Evolutionary conservation across 2,329 filamentous ascomycete genomes (phyloP), one percentile per base, ranked within the genome.

Genomic region (Paecilomyces variotii): DNA sequence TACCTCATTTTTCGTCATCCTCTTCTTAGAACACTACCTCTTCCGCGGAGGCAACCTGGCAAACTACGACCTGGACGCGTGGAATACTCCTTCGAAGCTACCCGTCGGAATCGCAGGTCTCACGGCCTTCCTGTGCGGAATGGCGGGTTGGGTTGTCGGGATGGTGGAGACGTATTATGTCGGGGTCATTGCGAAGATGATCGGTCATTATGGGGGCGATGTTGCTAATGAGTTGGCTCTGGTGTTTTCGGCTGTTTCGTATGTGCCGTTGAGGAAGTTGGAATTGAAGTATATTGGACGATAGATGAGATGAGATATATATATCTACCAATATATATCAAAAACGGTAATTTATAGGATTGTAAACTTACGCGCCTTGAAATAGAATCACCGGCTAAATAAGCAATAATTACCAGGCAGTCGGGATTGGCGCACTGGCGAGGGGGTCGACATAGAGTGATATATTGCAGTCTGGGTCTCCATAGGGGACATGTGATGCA

Each of bases 81-180:
- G 79, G 78, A 77, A 82, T 59, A 72, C 73, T 50, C 78, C 78
- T 0, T 60, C 61, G 3, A 68, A 69, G 26, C 65, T 82, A 62
- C 80, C 80, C 0, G 49, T 77, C 12, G 80, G 79, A 5, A 65
- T 76, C 39, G 80, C 70, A 1, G 80, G 75, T 2, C 64, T 74
- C 0, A 59, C 71, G 3, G 78, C 80, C 0, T 82, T 82, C 61
- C 65, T 74, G 0, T 67, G 75, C 1, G 79, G 79, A 1, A 68
- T 78, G 6, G 75, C 72, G 6, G 79, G 76, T 24, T 83, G 81
- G 72, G 73, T 82, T 25, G 72, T 85, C 65, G 84, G 83, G 1
- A 86, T 86, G 83, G 77, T 76, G 53, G 79, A 84, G 70, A 83
- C 80, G 0, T 84, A 80, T 78, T 83, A 79, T 63, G 70, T 80